phyloP scores from a whole-genome alignment of 2,329 filamentous ascomycete genomes.

The Incumbomyces lentus region DNA sequence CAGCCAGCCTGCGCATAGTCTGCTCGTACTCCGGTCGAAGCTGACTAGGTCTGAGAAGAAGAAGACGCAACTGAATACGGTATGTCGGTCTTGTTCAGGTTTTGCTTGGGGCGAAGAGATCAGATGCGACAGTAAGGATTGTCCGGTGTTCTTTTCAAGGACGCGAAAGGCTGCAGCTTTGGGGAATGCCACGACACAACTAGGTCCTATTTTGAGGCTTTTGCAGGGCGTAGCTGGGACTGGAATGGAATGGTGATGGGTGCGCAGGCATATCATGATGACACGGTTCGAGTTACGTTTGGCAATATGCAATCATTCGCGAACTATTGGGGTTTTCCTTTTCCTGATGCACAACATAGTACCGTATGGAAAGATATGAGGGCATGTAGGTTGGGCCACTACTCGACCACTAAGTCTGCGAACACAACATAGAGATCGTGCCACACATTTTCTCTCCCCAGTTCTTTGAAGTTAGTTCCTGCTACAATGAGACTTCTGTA shows the following conservation, averaged over 20 bases:
- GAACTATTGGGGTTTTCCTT: no score
- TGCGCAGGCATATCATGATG: neutral
- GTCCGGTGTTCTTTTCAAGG: constrained; percentile 70
- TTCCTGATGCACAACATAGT: no score
- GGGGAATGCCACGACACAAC: constrained; percentile 27
- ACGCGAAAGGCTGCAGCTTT: constrained; percentile 29
- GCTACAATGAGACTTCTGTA: no score
- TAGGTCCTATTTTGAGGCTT: constrained; percentile 29
- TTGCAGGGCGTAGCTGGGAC: constrained; percentile 27
- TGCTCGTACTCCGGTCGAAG: constrained; percentile 53
- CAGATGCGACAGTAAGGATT: constrained; percentile 82
- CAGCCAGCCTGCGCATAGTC: constrained; percentile 40
- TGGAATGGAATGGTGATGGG: constrained; percentile 28
- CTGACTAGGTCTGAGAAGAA: constrained; percentile 55
- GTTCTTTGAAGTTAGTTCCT: no score
- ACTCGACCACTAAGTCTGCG: no score
- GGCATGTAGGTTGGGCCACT: no score
- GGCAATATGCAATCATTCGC: no score
- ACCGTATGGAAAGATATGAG: no score
- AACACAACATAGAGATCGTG: no score
- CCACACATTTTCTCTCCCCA: no score
- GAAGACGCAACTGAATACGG: constrained; percentile 51
- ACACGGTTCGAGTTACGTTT: no score
- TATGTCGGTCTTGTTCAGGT: constrained; percentile 74
- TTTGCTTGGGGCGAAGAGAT: constrained; percentile 65